Evolutionary conservation across 345 rosid species (phyloP).

Genomic region (Clarkia xantiana): DNA sequence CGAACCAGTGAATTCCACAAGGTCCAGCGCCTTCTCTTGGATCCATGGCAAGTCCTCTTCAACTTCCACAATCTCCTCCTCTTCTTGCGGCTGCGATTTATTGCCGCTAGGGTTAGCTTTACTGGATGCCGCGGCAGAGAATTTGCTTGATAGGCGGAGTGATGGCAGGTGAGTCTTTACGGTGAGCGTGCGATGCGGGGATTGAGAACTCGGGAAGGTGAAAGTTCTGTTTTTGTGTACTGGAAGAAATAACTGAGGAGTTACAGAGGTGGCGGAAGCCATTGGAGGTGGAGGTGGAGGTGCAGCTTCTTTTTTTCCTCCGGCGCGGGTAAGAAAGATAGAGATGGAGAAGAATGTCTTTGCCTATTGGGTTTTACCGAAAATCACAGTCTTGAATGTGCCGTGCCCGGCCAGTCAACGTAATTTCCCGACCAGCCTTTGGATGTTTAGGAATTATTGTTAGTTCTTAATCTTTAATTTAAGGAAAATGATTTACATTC

Average conservation of each 20-base stretch:
- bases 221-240: background rate
- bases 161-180: conserved; percentile 5
- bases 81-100: conserved; percentile 11
- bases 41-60: conserved; percentile 90
- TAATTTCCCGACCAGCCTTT: too few species aligned
- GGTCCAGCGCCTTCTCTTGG: conserved; percentile 83
- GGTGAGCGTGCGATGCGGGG: background rate
- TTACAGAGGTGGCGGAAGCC: conserved; percentile 1
- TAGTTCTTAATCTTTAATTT: too few species aligned
- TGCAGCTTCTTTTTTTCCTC: background rate
- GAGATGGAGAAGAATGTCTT: background rate
- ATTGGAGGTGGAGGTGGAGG: background rate
- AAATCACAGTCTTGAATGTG: too few species aligned
- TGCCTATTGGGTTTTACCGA: too few species aligned
- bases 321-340: background rate
- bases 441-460: too few species aligned
- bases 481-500: too few species aligned
- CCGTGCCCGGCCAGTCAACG: too few species aligned
- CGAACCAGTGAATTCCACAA: conserved; percentile 86
- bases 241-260: background rate
- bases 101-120: background rate
- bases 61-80: conserved; percentile 45
- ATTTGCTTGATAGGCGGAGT: background rate
- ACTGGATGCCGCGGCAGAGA: conserved; percentile 6
- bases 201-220: background rate